Conservation (phyloP, 2,329 filamentous ascomycete species). For the Decorospora gaudefroyi region DNA sequence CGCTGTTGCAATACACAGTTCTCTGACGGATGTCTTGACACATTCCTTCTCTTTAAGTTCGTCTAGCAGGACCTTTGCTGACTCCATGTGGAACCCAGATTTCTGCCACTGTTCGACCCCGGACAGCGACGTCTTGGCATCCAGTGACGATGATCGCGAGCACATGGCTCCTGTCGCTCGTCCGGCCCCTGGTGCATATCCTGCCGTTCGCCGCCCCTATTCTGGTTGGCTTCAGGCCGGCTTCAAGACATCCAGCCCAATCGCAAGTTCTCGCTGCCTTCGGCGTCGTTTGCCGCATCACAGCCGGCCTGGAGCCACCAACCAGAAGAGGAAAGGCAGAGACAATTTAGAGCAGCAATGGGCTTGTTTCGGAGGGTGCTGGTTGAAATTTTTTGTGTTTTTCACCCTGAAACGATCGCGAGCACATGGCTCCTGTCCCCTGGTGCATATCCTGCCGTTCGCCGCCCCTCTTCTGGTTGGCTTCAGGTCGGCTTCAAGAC, state of each 20-base stretch:
- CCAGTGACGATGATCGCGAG: conserved; percentile 90
- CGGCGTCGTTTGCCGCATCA: conserved; percentile 71
- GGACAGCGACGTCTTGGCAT: conserved; percentile 90
- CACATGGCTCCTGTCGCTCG: conserved; percentile 41
- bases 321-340: too few species aligned
- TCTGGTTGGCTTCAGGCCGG: conserved; percentile 70
- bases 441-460: conserved; percentile 29
- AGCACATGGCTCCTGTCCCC: conserved; percentile 53
- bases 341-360: too few species aligned
- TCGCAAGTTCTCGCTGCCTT: conserved; percentile 75
- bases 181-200: conserved; percentile 27
- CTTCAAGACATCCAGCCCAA: conserved; percentile 75
- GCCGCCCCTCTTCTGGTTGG: conserved; percentile 60
- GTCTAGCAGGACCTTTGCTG: too few species aligned
- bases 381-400: too few species aligned
- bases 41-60: too few species aligned
- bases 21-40: too few species aligned
- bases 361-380: too few species aligned
- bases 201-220: conserved; percentile 38
- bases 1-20: too few species aligned
- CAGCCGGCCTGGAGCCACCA: too few species aligned
- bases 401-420: too few species aligned
- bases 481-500: too few species aligned
- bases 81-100: too few species aligned
- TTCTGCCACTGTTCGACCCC: conserved; percentile 88